These are phyloP conservation scores for Lentithecium fluviatile DNA, from an alignment of 495 filamentous ascomycete genomes.

Conservation along the genomic window DNA sequence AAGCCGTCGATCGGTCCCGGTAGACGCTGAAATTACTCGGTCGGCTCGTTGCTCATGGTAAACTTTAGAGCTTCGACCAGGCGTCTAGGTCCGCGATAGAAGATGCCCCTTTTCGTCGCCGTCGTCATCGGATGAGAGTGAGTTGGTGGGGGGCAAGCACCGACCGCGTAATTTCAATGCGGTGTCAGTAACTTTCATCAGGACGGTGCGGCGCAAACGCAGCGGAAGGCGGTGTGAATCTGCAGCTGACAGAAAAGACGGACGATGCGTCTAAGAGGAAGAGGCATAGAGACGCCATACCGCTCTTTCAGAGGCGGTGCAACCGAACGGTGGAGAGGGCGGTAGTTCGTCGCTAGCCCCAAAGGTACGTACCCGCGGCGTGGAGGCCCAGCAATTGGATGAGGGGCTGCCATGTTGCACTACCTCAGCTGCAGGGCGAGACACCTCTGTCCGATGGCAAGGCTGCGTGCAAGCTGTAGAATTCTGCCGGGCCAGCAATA, in stretches of 20 bases:
- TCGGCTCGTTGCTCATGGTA: background rate
- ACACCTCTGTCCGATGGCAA: too few species aligned
- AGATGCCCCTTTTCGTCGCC: slow-evolving; percentile 17
- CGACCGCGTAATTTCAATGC: background rate
- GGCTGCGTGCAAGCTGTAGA: too few species aligned
- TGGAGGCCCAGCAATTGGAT: background rate
- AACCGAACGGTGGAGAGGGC: background rate
- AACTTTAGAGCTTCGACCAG: background rate
- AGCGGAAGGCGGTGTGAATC: slow-evolving; percentile 15
- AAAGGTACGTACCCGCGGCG: slow-evolving; percentile 10
- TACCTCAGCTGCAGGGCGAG: background rate
- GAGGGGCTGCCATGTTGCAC: background rate
- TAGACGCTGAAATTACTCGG: slow-evolving; percentile 22
- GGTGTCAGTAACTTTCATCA: background rate
- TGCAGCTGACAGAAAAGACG: slow-evolving; percentile 20
- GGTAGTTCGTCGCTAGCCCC: background rate
- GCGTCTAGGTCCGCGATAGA: background rate
- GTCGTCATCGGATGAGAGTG: slow-evolving; percentile 17
- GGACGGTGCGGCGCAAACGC: too few species aligned
- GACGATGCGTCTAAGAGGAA: slow-evolving; percentile 30
- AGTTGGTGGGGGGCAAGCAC: slow-evolving; percentile 14
- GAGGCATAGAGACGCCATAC: slow-evolving; percentile 19
- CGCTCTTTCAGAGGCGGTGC: slow-evolving; percentile 29
- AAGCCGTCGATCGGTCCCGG: slow-evolving; percentile 26
- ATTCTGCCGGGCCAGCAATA: too few species aligned